Evolutionary conservation across 176 grass and related monocot species (phyloP).

Genomic region (Carex myosuroides): DNA sequence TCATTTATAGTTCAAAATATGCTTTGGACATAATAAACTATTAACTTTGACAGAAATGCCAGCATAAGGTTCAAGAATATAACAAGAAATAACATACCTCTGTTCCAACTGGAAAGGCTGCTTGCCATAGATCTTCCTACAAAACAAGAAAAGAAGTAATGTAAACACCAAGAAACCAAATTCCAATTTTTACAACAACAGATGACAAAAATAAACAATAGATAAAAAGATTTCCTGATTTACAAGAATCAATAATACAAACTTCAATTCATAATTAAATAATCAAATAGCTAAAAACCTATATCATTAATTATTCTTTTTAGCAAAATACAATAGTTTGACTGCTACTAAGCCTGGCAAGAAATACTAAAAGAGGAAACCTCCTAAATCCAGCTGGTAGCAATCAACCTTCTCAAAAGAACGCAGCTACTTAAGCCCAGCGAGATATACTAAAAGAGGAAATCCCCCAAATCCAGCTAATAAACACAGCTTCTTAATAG

Average conservation of each 20-base stretch:
- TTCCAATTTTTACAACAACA: neutral
- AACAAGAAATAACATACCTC: neutral
- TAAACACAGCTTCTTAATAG: neutral
- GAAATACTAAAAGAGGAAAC: neutral
- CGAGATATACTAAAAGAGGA: neutral
- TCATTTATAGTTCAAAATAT: neutral
- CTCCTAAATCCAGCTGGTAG: neutral
- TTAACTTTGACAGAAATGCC: neutral
- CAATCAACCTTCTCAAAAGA: neutral
- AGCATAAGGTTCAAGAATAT: neutral
- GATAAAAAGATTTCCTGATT: neutral
- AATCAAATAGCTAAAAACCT: neutral
- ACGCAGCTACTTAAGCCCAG: neutral
- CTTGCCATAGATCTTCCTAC: conserved; percentile 23
- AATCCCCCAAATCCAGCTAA: neutral
- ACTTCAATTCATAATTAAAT: neutral
- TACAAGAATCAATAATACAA: neutral
- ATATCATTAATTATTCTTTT: neutral
- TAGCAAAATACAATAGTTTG: neutral
- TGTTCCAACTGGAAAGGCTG: conserved; percentile 22
- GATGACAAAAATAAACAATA: neutral
- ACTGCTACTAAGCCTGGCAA: neutral
- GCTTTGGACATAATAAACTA: neutral
- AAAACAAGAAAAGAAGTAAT: conserved; percentile 6
- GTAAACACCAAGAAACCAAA: neutral